Evolutionary conservation across 345 rosid species (phyloP).

Genomic region (Eucalyptus caleyi): DNA sequence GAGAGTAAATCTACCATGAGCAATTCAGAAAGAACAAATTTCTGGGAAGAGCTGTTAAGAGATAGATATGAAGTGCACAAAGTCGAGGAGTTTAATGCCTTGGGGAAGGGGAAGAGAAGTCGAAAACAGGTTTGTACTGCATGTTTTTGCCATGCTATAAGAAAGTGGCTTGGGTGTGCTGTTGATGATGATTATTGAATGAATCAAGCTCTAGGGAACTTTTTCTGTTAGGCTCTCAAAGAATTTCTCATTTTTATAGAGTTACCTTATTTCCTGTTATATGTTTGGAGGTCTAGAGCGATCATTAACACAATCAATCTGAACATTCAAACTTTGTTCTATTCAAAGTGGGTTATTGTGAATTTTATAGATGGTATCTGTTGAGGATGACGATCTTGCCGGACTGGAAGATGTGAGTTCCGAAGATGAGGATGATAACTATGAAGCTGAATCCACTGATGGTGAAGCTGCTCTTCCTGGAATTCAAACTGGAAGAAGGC

Average conservation of each 20-base stretch:
- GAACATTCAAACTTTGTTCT: not conserved
- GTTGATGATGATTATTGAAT: not conserved
- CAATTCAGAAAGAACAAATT: conserved; percentile 60
- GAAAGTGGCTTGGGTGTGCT: not conserved
- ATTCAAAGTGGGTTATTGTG: not conserved
- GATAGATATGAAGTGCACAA: conserved; percentile 75
- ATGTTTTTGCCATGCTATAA: not conserved
- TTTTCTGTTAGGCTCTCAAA: not conserved
- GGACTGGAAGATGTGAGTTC: conserved; percentile 97
- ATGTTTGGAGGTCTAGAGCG: not conserved
- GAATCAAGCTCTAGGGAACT: not conserved
- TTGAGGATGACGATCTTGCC: conserved; percentile 98
- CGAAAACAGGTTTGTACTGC: conserved; percentile 69
- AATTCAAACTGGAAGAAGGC: conserved; percentile 57
- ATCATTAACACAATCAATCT: not conserved
- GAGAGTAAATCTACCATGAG: conserved; percentile 41
- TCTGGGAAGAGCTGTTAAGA: conserved; percentile 91
- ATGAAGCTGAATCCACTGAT: conserved; percentile 85
- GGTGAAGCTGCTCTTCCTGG: conserved; percentile 71
- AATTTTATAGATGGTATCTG: conserved; percentile 75
- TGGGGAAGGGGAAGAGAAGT: conserved; percentile 95
- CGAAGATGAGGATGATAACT: conserved; percentile 93
- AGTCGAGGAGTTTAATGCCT: conserved; percentile 68
- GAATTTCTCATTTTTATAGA: not conserved
- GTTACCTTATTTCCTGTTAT: not conserved